These are phyloP conservation scores for Talaromyces sp. DNA, from an alignment of 2,329 filamentous ascomycete genomes.

Conservation along the genomic window DNA sequence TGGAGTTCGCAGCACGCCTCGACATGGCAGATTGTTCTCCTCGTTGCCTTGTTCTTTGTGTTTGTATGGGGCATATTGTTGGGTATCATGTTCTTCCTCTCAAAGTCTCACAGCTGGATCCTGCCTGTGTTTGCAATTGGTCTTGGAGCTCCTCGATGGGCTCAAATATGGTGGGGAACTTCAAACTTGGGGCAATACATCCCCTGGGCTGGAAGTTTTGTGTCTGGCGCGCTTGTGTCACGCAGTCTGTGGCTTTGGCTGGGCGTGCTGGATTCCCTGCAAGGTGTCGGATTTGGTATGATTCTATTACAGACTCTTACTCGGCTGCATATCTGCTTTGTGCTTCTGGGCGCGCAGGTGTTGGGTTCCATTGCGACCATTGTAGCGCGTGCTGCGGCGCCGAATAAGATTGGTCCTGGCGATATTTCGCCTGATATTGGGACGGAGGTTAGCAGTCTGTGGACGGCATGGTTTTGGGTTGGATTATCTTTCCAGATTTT, in stretches of 20 bases:
- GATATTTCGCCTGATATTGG: constrained; percentile 62
- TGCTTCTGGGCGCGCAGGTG: constrained; percentile 59
- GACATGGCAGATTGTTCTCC: constrained; percentile 55
- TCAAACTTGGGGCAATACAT: constrained; percentile 60
- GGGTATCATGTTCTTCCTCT: constrained; percentile 44
- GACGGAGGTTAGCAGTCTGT: constrained; percentile 45
- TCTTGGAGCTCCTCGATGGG: constrained; percentile 63
- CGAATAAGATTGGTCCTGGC: constrained; percentile 60
- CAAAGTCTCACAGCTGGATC: constrained; percentile 62
- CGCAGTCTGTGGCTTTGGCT: constrained; percentile 65
- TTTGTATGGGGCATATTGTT: constrained; percentile 53
- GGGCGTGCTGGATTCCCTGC: constrained; percentile 62
- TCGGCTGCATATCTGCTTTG: constrained; percentile 62
- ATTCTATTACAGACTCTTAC: constrained; percentile 64
- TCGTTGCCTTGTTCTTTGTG: constrained; percentile 50
- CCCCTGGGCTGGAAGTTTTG: constrained; percentile 58
- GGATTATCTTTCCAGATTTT: constrained; percentile 56
- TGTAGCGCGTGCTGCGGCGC: constrained; percentile 57
- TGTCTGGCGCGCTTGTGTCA: constrained; percentile 55
- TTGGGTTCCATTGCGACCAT: constrained; percentile 62
- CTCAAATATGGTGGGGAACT: constrained; percentile 65
- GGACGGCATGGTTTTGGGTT: constrained; percentile 60
- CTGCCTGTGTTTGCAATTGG: constrained; percentile 66
- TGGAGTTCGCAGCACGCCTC: constrained; percentile 57
- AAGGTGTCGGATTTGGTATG: constrained; percentile 67